Evolutionary conservation across 2,329 filamentous ascomycete species (phyloP).

Genomic region (Alternaria burnsii): DNA sequence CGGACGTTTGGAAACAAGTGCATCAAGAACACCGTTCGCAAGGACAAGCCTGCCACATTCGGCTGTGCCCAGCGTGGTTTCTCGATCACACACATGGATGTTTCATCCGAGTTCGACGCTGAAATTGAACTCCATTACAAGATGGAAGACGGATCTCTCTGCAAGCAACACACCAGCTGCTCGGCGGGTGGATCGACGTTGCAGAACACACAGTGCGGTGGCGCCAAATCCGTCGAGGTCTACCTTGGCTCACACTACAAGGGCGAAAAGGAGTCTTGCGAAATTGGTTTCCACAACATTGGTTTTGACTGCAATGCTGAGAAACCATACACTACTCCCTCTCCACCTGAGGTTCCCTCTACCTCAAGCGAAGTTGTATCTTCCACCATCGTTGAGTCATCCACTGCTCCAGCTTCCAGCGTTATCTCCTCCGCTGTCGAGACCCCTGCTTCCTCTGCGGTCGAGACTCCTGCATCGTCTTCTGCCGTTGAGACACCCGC

Average conservation of each 20-base stretch:
- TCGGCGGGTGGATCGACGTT: constrained; percentile 72
- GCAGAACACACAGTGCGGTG: constrained; percentile 89
- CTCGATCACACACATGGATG: constrained; percentile 77
- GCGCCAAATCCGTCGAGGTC: constrained; percentile 82
- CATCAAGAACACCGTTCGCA: constrained; percentile 56
- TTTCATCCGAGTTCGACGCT: constrained; percentile 77
- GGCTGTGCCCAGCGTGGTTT: constrained; percentile 71
- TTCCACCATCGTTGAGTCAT: constrained; percentile 6
- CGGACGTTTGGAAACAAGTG: constrained; percentile 54
- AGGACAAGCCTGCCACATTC: constrained; percentile 68
- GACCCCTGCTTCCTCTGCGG: constrained; percentile 1
- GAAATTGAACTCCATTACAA: constrained; percentile 86
- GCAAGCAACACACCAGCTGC: constrained; percentile 77
- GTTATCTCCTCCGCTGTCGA: constrained; percentile 3
- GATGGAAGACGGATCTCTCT: constrained; percentile 82
- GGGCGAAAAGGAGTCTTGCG: constrained; percentile 66
- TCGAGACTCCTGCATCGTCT: constrained; percentile 6
- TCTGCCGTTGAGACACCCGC: constrained; percentile 18
- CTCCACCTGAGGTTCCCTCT: constrained; percentile 22
- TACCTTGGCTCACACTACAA: constrained; percentile 60
- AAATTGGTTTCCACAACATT: constrained; percentile 76
- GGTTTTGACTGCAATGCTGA: constrained; percentile 72
- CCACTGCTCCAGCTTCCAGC: constrained; percentile 12
- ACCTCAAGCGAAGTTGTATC: constrained; percentile 20
- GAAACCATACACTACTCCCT: constrained; percentile 33